A percentile compares a stretch with the other conserved stretches of the same genome.
These are phyloP conservation scores for Verticillium klebahnii DNA, from an alignment of 2,329 filamentous ascomycete species.

Conservation along the genomic window DNA sequence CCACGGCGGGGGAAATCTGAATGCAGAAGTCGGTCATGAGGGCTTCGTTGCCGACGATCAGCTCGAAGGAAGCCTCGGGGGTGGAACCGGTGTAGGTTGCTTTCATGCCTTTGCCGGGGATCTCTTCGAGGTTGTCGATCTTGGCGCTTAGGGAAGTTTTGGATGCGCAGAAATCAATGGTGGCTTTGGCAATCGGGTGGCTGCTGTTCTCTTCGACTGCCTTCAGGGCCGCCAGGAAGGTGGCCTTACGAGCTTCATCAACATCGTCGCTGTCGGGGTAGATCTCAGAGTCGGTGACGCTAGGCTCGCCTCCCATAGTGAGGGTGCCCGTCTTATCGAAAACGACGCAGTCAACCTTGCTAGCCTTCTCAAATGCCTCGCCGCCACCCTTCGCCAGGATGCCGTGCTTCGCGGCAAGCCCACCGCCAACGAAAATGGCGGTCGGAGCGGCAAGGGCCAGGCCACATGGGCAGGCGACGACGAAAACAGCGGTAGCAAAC, in stretches of 20 bases:
- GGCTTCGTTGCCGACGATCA: conserved; percentile 68
- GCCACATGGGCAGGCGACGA: conserved; percentile 82
- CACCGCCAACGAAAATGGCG: conserved; percentile 77
- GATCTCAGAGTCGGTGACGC: conserved; percentile 52
- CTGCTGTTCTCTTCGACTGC: conserved; percentile 66
- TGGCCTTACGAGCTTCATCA: conserved; percentile 5
- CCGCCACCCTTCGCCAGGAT: conserved; percentile 82
- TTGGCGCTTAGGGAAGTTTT: conserved; percentile 23
- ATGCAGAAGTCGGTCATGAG: conserved; percentile 54
- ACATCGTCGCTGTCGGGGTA: conserved; percentile 26
- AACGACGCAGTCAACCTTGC: conserved; percentile 70
- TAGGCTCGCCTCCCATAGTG: conserved; percentile 67
- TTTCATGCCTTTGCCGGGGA: conserved; percentile 67
- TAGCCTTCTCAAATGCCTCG: conserved; percentile 81
- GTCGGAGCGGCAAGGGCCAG: conserved; percentile 79
- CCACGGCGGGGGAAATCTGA: conserved; percentile 27
- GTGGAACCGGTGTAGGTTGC: conserved; percentile 38
- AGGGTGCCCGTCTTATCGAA: conserved; percentile 89
- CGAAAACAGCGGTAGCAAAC: conserved; percentile 82
- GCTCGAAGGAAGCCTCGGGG: conserved; percentile 33
- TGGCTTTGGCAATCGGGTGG: conserved; percentile 69
- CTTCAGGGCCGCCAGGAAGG: conserved; percentile 50
- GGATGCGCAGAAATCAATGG: conserved; percentile 56
- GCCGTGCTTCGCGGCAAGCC: conserved; percentile 72
- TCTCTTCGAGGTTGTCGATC: conserved; percentile 52